A percentile compares a stretch with the other conserved stretches of the same genome.
phyloP scores from a whole-genome alignment of 176 grass and related monocot species.

The Eragrostis nindensis region DNA sequence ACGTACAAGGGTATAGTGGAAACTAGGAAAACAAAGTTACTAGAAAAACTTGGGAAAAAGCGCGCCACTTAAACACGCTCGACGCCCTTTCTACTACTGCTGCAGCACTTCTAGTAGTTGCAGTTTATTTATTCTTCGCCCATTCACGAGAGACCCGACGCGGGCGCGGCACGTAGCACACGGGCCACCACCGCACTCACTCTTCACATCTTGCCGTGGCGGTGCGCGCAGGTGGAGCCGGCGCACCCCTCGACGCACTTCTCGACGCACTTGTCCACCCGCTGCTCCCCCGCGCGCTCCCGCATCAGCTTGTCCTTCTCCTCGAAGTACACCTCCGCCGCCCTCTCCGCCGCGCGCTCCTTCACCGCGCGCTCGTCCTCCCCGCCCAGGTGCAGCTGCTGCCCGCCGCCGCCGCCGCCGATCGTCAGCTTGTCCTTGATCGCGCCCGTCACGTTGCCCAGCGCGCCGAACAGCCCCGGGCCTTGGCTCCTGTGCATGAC shows the following conservation, averaged over 20 bases:
- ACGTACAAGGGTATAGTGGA: not conserved
- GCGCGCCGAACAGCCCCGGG: constrained; percentile 44
- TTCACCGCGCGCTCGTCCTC: constrained; percentile 37
- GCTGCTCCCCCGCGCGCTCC: constrained; percentile 40
- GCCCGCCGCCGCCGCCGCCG: not conserved
- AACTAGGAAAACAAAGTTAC: not conserved
- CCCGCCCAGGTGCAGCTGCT: constrained; percentile 24
- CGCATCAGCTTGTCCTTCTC: constrained; percentile 48
- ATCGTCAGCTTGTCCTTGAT: constrained; percentile 78
- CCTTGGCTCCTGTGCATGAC: constrained; percentile 40
- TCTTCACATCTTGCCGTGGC: constrained; percentile 56
- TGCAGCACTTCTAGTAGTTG: not conserved
- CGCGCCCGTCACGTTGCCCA: constrained; percentile 69
- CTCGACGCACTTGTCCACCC: constrained; percentile 40
- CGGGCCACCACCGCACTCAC: not conserved
- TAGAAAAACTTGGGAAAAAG: not conserved
- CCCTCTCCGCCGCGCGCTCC: constrained; percentile 61
- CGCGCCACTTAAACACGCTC: not conserved
- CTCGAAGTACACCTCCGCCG: constrained; percentile 56
- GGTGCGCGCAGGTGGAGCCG: constrained; percentile 39
- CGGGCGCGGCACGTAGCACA: not conserved
- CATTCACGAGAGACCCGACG: not conserved
- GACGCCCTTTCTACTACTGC: not conserved
- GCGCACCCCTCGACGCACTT: constrained; percentile 51
- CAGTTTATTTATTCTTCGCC: not conserved